Evolutionary conservation across 768 basidiomycete genomes (phyloP).

Genomic region (Tephrocybe sp.): DNA sequence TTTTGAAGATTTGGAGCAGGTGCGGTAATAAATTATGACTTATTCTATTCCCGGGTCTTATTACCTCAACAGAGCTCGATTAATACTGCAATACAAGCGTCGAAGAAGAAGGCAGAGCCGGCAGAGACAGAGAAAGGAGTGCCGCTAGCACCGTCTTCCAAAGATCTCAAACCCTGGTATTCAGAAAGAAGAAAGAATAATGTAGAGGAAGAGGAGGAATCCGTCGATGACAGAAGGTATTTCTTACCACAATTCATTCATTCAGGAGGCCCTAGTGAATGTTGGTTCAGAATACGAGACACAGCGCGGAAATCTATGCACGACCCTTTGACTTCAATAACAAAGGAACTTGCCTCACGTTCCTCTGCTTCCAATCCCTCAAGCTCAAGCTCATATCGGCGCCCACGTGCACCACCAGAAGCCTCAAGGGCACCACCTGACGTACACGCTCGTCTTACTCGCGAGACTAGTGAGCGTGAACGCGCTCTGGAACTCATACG

Average conservation of each 20-base stretch:
- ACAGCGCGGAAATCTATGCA: constrained; percentile 57
- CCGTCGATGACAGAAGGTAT: constrained; percentile 32
- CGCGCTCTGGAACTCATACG: constrained; percentile 71
- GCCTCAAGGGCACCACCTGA: constrained; percentile 34
- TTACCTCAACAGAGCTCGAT: constrained; percentile 37
- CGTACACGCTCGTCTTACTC: constrained; percentile 57
- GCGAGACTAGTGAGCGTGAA: constrained; percentile 73
- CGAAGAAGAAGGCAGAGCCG: constrained; percentile 47
- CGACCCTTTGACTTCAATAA: constrained; percentile 76
- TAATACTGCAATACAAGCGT: constrained; percentile 43
- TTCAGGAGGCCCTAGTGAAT: too few species aligned
- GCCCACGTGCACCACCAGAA: constrained; percentile 15
- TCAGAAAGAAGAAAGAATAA: constrained; percentile 24
- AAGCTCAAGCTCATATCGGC: constrained; percentile 15
- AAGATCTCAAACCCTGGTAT: constrained; percentile 86
- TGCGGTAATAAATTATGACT: constrained; percentile 22
- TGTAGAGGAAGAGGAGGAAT: constrained; percentile 21
- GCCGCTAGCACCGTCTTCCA: constrained; percentile 67
- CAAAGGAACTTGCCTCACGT: constrained; percentile 54
- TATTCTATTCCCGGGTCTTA: not conserved
- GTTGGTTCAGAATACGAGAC: constrained; percentile 62
- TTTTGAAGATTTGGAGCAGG: constrained; percentile 80
- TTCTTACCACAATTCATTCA: too few species aligned
- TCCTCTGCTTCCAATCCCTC: constrained; percentile 18
- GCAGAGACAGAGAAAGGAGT: constrained; percentile 68